Evolutionary conservation across 1,139 yeast genomes (phyloP).

Genomic region (Zygosaccharomyces pseudobailii): DNA sequence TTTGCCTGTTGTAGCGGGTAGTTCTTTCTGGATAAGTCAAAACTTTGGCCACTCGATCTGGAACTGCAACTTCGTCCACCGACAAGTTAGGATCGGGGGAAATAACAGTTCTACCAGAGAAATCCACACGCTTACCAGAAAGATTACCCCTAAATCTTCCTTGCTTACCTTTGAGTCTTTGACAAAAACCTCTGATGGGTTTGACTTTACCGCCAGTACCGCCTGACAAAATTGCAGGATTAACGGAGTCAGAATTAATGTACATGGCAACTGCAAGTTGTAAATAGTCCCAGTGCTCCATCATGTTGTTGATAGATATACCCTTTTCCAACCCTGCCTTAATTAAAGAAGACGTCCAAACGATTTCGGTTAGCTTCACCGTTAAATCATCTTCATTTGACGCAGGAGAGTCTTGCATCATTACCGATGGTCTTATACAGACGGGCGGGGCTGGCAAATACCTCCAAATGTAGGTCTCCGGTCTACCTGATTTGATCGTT

Average conservation of each 20-base stretch:
- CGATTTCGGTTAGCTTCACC: conserved; percentile 91
- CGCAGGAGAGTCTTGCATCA: conserved; percentile 82
- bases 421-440: conserved; percentile 94
- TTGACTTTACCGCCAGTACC: conserved; percentile 57
- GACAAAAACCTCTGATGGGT: conserved; percentile 95
- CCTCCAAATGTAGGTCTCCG: conserved; percentile 96
- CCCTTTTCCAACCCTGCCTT: conserved; percentile 95
- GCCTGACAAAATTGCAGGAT: conserved; percentile 67
- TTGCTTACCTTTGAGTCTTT: conserved; percentile 95
- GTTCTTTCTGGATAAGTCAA: conserved; percentile 95
- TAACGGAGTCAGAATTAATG: conserved; percentile 93
- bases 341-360: conserved; percentile 90
- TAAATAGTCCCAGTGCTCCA: conserved; percentile 98
- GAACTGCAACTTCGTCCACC: conserved; percentile 97
- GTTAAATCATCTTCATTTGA: conserved; percentile 97
- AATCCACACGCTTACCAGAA: conserved; percentile 98
- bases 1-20: conserved; percentile 77
- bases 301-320: conserved; percentile 80
- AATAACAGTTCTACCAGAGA: conserved; percentile 96
- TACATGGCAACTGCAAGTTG: conserved; percentile 96
- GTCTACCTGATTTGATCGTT: conserved; percentile 73
- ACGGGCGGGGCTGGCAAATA: conserved; percentile 98
- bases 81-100: conserved; percentile 96
- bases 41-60: conserved; percentile 93
- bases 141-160: conserved; percentile 98